Evolutionary conservation across 2,329 filamentous ascomycete species (phyloP).

Genomic region (Lachnellula occidentalis): DNA sequence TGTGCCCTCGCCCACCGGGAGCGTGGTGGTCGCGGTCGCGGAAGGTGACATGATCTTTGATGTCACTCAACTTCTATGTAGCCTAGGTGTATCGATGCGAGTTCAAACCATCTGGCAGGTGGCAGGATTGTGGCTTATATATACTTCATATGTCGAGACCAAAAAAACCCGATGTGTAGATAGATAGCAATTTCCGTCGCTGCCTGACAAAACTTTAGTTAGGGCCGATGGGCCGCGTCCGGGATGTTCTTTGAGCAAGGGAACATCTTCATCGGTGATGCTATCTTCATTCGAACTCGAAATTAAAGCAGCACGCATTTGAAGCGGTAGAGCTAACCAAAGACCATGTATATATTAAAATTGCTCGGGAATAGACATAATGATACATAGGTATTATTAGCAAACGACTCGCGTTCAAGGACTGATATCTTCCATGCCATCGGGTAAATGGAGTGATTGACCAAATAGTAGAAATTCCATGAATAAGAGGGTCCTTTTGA

Average conservation of each 20-base stretch:
- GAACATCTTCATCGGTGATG: background rate
- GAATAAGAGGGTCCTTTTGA: background rate
- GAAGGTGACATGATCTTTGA: conserved; percentile 28
- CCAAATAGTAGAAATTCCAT: background rate
- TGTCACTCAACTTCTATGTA: conserved; percentile 24
- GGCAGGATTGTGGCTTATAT: conserved; percentile 1
- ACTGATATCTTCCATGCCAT: background rate
- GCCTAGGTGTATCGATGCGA: conserved; percentile 12
- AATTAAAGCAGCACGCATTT: background rate
- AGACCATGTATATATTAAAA: background rate
- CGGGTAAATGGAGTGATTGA: background rate
- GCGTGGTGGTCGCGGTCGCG: conserved; percentile 12
- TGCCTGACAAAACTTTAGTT: background rate
- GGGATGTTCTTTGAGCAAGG: background rate
- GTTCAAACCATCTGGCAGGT: background rate
- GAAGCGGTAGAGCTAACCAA: background rate
- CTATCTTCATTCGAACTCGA: background rate
- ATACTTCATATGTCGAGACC: background rate
- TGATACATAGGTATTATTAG: background rate
- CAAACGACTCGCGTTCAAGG: background rate
- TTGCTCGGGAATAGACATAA: background rate
- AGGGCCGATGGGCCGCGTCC: background rate
- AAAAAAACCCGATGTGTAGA: background rate
- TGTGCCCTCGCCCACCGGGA: conserved; percentile 7
- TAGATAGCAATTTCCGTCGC: background rate